Evolutionary conservation across 495 filamentous ascomycete species (phyloP).

Genomic region (Talaromyces adpressus): DNA sequence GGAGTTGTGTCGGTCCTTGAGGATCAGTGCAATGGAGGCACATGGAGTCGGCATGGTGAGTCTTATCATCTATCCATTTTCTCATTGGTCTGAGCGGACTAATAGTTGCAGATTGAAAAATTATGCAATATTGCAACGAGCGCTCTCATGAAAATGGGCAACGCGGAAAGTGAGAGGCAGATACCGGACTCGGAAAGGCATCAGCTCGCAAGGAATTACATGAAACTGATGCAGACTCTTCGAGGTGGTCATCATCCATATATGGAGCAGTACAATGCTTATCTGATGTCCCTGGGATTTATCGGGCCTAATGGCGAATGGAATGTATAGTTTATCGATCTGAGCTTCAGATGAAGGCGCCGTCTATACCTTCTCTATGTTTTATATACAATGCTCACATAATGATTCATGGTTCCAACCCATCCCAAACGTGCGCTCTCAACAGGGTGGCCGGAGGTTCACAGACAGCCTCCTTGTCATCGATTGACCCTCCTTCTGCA

Average conservation of each 20-base stretch:
- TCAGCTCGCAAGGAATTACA: constrained; percentile 24
- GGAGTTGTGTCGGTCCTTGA: constrained; percentile 57
- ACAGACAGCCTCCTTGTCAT: too few relatives aligned
- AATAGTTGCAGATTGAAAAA: constrained; percentile 27
- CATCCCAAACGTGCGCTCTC: neutral
- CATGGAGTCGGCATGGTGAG: constrained; percentile 64
- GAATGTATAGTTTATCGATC: neutral
- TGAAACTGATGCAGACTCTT: constrained; percentile 28
- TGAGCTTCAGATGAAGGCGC: too few relatives aligned
- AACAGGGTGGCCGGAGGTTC: neutral
- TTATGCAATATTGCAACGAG: constrained; percentile 34
- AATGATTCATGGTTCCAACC: neutral
- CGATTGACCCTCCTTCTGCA: neutral
- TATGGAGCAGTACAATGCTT: constrained; percentile 27
- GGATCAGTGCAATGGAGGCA: constrained; percentile 59
- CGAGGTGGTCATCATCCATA: constrained; percentile 36
- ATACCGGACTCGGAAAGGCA: neutral
- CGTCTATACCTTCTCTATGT: neutral
- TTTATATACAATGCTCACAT: neutral
- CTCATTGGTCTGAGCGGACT: constrained; percentile 12
- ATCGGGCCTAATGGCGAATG: neutral
- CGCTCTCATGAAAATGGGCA: constrained; percentile 15
- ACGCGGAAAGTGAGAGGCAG: constrained; percentile 15
- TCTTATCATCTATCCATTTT: neutral
- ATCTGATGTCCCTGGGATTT: constrained; percentile 17